phyloP scores from a whole-genome alignment of 75 land plant species.

The Pinus albicaulis region DNA sequence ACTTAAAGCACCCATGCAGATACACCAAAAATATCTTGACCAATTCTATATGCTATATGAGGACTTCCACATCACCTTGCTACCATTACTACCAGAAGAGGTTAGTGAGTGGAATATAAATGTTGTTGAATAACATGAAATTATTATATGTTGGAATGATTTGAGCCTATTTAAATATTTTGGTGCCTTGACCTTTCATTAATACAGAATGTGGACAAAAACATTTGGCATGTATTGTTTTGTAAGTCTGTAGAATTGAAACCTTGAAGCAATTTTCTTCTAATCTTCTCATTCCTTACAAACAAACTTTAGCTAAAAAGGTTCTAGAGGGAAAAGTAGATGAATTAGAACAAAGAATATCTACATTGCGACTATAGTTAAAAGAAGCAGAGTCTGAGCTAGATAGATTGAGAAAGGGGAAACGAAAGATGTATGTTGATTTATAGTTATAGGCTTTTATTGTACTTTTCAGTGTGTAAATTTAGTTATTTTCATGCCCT shows the following conservation, averaged over 20 bases:
- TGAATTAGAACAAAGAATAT: conserved; percentile 53
- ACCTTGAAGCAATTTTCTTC: conserved; percentile 64
- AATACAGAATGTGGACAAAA: background rate
- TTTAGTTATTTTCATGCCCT: background rate
- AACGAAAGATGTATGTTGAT: conserved; percentile 20
- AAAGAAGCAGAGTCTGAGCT: conserved; percentile 58
- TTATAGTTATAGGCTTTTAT: background rate
- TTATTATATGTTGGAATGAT: background rate
- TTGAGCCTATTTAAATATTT: background rate
- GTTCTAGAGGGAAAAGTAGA: conserved; percentile 25
- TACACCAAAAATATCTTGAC: conserved; percentile 93
- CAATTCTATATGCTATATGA: conserved; percentile 92
- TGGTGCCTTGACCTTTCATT: background rate
- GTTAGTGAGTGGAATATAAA: conserved; percentile 21
- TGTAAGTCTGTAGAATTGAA: conserved; percentile 75
- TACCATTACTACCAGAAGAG: conserved; percentile 93
- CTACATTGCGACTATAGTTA: conserved; percentile 38
- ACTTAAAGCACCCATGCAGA: conserved; percentile 77
- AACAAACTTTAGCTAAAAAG: conserved; percentile 18
- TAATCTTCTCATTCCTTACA: conserved; percentile 58
- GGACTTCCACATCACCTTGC: conserved; percentile 83
- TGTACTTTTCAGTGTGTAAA: background rate
- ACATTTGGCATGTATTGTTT: background rate
- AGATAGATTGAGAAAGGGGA: conserved; percentile 70
- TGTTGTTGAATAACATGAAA: background rate